Conservation (phyloP, 2,329 filamentous ascomycete species). For the Fusarium odoratissimum region DNA sequence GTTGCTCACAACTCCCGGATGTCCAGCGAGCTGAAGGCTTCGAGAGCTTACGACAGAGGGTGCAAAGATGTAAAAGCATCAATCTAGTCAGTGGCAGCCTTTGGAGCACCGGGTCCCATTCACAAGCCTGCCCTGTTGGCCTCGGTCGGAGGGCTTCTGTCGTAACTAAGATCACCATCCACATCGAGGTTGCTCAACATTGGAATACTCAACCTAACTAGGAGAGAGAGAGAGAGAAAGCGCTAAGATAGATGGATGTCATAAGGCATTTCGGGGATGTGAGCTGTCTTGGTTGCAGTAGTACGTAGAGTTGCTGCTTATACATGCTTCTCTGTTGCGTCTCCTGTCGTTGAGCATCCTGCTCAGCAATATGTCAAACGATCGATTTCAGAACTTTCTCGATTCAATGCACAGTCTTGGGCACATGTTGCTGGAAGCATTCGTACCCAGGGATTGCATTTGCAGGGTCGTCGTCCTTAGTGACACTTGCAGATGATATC, state of each 20-base stretch:
- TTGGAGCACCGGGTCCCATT: neutral
- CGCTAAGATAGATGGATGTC: neutral
- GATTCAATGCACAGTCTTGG: fast-evolving
- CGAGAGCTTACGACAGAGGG: fast-evolving
- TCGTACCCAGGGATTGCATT: neutral
- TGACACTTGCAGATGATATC: neutral
- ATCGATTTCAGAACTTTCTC: neutral
- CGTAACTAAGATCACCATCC: neutral
- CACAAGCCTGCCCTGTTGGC: neutral
- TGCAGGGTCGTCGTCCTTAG: neutral
- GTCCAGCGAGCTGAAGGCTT: no score
- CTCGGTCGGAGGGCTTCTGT: neutral
- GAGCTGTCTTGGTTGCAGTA: neutral
- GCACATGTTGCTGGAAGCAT: no score
- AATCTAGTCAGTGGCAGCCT: fast-evolving
- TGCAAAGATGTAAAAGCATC: fast-evolving
- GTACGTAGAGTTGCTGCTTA: neutral
- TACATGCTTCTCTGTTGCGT: neutral
- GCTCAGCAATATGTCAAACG: neutral
- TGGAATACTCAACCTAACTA: neutral
- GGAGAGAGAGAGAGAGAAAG: neutral
- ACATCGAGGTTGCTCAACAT: neutral
- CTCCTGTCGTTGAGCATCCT: neutral
- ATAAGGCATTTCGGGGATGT: neutral
- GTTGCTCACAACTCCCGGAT: neutral